phyloP scores from a whole-genome alignment of 805 yeast genomes.

The Candida easanensis region DNA sequence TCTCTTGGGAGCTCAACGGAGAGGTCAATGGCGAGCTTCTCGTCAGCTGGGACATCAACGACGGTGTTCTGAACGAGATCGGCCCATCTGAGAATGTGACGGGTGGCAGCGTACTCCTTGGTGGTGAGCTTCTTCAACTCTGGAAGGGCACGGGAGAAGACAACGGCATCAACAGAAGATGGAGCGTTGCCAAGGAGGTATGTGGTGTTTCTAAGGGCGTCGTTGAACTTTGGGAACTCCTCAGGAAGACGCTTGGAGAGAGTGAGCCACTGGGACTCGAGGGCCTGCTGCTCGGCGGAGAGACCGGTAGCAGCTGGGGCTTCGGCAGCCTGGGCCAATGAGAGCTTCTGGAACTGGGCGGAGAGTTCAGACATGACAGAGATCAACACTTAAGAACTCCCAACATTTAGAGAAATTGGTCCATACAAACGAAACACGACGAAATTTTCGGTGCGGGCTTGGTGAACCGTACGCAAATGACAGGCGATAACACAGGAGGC shows the following conservation, averaged over 20 bases:
- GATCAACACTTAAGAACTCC: too few relatives aligned
- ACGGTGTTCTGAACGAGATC: conserved; percentile 77
- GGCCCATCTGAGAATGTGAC: conserved; percentile 92
- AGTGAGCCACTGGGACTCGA: conserved; percentile 76
- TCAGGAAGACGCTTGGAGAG: conserved; percentile 62
- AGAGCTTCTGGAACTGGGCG: conserved; percentile 30
- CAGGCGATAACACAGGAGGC: conserved; percentile 4
- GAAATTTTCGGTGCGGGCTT: background rate
- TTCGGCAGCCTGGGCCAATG: conserved; percentile 19
- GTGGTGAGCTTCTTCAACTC: conserved; percentile 54
- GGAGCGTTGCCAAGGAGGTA: conserved; percentile 68
- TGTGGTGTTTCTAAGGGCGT: conserved; percentile 63
- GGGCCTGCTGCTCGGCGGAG: conserved; percentile 57
- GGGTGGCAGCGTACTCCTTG: conserved; percentile 53
- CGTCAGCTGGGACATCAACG: conserved; percentile 50
- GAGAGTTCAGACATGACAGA: conserved; percentile 33
- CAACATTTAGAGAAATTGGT: too few relatives aligned
- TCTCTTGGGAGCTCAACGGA: conserved; percentile 73
- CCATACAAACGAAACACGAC: too few relatives aligned
- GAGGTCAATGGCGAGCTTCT: conserved; percentile 53
- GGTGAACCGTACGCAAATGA: conserved; percentile 3
- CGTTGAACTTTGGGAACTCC: conserved; percentile 58
- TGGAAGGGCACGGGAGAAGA: conserved; percentile 62
- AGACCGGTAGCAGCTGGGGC: conserved; percentile 28
- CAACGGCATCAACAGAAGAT: conserved; percentile 66